phyloP scores from a whole-genome alignment of 306 rosid genomes.

The Purshia tridentata region DNA sequence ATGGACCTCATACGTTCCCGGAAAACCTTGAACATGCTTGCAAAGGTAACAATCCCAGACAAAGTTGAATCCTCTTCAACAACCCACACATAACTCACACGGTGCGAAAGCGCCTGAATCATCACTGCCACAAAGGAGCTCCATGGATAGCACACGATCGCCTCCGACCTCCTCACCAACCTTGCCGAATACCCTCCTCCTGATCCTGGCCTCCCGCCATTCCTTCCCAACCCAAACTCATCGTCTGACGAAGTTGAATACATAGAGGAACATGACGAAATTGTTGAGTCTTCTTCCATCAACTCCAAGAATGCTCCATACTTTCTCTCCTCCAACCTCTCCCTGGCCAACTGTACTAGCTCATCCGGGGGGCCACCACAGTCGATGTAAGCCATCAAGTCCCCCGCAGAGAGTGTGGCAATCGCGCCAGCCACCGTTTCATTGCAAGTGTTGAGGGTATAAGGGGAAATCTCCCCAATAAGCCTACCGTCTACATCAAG shows the following conservation, averaged over 20 bases:
- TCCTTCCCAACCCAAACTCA: constrained; percentile 51
- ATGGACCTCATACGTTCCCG: constrained; percentile 53
- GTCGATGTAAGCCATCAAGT: constrained; percentile 66
- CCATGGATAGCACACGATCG: constrained; percentile 67
- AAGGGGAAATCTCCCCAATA: constrained; percentile 76
- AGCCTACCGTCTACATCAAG: constrained; percentile 47
- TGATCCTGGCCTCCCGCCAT: constrained; percentile 14
- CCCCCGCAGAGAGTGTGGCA: constrained; percentile 70
- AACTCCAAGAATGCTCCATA: constrained; percentile 48
- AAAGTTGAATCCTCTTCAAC: constrained; percentile 69
- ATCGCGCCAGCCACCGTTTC: constrained; percentile 52
- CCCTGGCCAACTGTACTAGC: constrained; percentile 60
- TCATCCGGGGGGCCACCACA: constrained; percentile 74
- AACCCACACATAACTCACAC: constrained; percentile 82
- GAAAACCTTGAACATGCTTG: constrained; percentile 61
- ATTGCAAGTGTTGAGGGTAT: constrained; percentile 53
- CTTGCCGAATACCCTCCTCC: constrained; percentile 58
- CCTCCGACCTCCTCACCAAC: constrained; percentile 61
- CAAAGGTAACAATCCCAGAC: constrained; percentile 65
- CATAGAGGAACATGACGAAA: constrained; percentile 49
- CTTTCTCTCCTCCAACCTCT: constrained; percentile 51
- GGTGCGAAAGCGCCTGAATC: constrained; percentile 79
- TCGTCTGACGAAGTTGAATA: constrained; percentile 75
- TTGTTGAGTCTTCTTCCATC: constrained; percentile 48
- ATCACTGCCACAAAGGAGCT: constrained; percentile 88